Percentiles rank a stretch among this genome's conserved stretches.
These are phyloP conservation scores for Ricinus communis DNA, from an alignment of 345 rosid genomes.

Conservation along the genomic window DNA sequence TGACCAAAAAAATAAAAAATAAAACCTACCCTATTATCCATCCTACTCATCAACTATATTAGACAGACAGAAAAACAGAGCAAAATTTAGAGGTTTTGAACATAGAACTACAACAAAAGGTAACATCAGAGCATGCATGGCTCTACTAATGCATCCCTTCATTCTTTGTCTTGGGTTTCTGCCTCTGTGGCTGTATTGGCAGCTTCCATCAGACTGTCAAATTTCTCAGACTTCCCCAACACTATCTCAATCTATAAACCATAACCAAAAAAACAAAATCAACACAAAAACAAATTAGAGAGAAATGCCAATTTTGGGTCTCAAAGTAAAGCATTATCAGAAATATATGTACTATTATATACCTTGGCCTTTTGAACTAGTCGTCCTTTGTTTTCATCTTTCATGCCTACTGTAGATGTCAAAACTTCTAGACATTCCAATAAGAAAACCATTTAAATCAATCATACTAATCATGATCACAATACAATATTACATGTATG, in stretches of 20 bases:
- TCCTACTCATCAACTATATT: background rate
- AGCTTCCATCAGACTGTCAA: slow-evolving; percentile 57
- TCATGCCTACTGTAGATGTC: slow-evolving; percentile 86
- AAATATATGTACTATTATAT: too few relatives aligned
- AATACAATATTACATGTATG: too few relatives aligned
- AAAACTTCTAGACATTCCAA: slow-evolving; percentile 53
- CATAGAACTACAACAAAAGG: slow-evolving; percentile 25
- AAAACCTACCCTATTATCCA: background rate
- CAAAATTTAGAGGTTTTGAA: background rate
- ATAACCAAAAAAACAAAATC: background rate
- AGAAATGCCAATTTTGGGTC: too few relatives aligned
- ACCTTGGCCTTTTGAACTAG: slow-evolving; percentile 90
- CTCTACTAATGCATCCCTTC: slow-evolving; percentile 5
- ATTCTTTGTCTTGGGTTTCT: slow-evolving; percentile 33
- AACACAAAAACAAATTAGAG: too few relatives aligned
- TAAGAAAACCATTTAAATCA: too few relatives aligned
- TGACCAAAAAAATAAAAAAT: background rate
- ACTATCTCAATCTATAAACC: slow-evolving; percentile 67
- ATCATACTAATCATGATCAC: too few relatives aligned
- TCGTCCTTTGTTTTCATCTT: slow-evolving; percentile 77
- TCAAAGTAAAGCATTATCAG: too few relatives aligned
- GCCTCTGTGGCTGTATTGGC: slow-evolving; percentile 23
- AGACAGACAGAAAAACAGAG: background rate
- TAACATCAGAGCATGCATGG: background rate
- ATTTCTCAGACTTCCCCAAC: slow-evolving; percentile 70